A percentile compares a stretch with the other conserved stretches of the same genome.
Evolutionary conservation across 2,329 filamentous ascomycete species (phyloP).

Genomic region (Fusarium albidum): DNA sequence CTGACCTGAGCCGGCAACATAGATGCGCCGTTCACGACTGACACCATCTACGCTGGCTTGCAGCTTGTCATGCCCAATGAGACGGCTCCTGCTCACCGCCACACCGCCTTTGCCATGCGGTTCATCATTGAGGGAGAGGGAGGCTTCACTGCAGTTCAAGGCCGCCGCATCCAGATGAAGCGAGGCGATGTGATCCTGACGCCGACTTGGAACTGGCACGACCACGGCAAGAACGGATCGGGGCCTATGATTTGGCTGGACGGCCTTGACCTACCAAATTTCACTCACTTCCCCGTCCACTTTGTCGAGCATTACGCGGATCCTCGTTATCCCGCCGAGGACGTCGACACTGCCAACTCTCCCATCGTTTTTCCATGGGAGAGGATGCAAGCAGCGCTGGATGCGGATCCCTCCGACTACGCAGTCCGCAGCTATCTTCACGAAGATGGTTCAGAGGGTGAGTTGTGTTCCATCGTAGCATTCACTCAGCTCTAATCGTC

Average conservation of each 20-base stretch:
- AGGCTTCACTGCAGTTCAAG: slow-evolving; percentile 65
- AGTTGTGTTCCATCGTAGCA: not conserved
- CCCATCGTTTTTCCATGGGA: slow-evolving; percentile 59
- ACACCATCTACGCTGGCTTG: slow-evolving; percentile 64
- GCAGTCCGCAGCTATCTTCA: slow-evolving; percentile 45
- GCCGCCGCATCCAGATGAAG: slow-evolving; percentile 58
- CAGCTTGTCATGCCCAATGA: slow-evolving; percentile 66
- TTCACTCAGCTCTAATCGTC: not conserved
- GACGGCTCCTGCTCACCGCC: slow-evolving; percentile 61
- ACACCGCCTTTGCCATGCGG: slow-evolving; percentile 62
- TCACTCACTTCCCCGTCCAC: slow-evolving; percentile 58
- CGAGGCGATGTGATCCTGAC: slow-evolving; percentile 65
- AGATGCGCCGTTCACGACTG: slow-evolving; percentile 63
- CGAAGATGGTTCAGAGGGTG: slow-evolving; percentile 42
- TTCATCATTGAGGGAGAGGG: slow-evolving; percentile 63
- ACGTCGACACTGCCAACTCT: slow-evolving; percentile 47
- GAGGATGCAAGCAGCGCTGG: slow-evolving; percentile 53
- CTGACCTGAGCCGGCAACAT: not conserved
- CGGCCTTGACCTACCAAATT: slow-evolving; percentile 60
- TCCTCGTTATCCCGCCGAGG: slow-evolving; percentile 54
- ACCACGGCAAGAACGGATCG: slow-evolving; percentile 63
- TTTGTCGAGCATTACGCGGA: slow-evolving; percentile 60
- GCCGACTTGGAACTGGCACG: slow-evolving; percentile 66
- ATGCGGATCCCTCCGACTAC: slow-evolving; percentile 42
- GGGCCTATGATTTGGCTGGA: slow-evolving; percentile 66